Evolutionary conservation across 345 rosid genomes (phyloP), one percentile per base, ranked within the genome.

Genomic region (Draba incana): DNA sequence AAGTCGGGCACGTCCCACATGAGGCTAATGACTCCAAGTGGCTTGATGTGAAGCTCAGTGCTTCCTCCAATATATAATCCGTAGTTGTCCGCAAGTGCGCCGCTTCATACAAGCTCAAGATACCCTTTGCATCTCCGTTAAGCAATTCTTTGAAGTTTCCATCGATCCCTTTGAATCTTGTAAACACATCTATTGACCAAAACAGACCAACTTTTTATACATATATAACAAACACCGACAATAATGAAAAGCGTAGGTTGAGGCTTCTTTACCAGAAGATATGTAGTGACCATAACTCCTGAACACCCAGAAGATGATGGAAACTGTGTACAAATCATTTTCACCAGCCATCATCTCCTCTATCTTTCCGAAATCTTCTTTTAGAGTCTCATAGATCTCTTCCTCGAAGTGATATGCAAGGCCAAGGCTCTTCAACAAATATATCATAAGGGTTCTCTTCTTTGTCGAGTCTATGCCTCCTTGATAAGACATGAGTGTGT

Each of bases 91-190:
- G 15, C 23, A 78, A 54, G 13, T 69, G 47, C 1, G 79, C 51
- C 10, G 80, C 87, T 77, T 83, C 81, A 20, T 79, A 79, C 62
- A 83, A 54, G 55, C 80, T 71, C 41, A 79, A 7, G 13, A 81
- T 55, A 4, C 81, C 87, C 39, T 75, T 72, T 16, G 31, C 53
- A 59, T 81, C 80, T 3, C 45, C 12, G 8, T 8, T 2, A 9
- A 67, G 48, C 23, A 35, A 43, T 14, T 52, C 68, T 23, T 64
- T 71, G 50, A 78, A 76, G 5, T 33, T 46, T 3, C 77, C 84
- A 5, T 64, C 42, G 5, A 42, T 44, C 30, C 62, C 79, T 69
- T 61, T 68, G 66, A 81, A 83, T 23, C 49, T 61, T 4, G 15
- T 62, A 38, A 83, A 80, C 5, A 57, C 78, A 70, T 78, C 86